These are phyloP conservation scores for Hibiscus syriacus DNA, from an alignment of 345 rosid species.

Conservation along the genomic window DNA sequence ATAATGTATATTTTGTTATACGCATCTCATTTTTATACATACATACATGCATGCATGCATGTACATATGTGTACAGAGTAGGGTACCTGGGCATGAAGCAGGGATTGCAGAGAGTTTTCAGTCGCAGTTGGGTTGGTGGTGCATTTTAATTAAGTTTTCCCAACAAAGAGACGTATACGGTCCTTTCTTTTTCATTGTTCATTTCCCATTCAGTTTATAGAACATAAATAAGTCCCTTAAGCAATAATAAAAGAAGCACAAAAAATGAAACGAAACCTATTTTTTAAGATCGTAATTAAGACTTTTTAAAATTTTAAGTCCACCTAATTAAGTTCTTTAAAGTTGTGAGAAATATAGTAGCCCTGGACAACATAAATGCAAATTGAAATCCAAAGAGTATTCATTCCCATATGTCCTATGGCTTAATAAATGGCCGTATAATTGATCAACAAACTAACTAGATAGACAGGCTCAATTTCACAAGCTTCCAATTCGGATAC, in stretches of 20 bases:
- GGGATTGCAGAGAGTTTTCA: not conserved
- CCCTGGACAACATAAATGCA: not conserved
- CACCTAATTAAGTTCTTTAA: too few relatives aligned
- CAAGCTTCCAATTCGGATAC: too few relatives aligned
- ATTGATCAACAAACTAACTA: not conserved
- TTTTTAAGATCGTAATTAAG: too few relatives aligned
- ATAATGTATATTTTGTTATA: not conserved
- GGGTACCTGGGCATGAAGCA: not conserved
- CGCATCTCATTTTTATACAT: too few relatives aligned
- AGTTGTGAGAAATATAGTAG: too few relatives aligned
- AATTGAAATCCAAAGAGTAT: too few relatives aligned
- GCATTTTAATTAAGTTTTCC: conserved; percentile 4
- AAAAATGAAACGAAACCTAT: too few relatives aligned
- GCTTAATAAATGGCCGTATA: not conserved
- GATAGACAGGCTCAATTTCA: too few relatives aligned
- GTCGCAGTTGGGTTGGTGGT: conserved; percentile 12
- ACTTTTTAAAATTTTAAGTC: too few relatives aligned
- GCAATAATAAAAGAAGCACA: too few relatives aligned
- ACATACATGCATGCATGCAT: not conserved
- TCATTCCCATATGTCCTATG: not conserved
- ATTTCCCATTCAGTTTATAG: not conserved
- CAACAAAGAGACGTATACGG: not conserved
- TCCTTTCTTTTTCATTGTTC: not conserved
- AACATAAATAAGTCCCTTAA: too few relatives aligned
- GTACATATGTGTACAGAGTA: not conserved